Evolutionary conservation across 2,329 filamentous ascomycete genomes (phyloP).

Genomic region (Sclerotinia spermophila): DNA sequence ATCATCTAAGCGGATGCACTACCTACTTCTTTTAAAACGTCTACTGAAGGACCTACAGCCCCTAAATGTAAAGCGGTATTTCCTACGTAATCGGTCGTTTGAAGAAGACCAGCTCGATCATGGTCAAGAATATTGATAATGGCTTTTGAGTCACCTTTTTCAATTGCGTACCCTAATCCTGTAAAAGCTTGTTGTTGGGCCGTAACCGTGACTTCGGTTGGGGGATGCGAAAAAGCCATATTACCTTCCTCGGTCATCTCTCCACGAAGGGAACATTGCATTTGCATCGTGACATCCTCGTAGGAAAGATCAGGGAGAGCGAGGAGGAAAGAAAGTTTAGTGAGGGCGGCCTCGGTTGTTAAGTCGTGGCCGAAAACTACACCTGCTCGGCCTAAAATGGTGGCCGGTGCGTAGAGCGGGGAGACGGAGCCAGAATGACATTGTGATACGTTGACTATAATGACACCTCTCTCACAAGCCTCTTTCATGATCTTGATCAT

Average conservation of each 20-base stretch:
- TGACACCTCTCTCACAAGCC: conserved; percentile 62
- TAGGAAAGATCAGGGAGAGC: conserved; percentile 55
- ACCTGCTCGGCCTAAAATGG: conserved; percentile 60
- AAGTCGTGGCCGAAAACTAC: conserved; percentile 67
- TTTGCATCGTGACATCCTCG: conserved; percentile 56
- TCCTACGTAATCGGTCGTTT: conserved; percentile 39
- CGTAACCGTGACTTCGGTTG: conserved; percentile 23
- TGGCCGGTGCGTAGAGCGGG: conserved; percentile 55
- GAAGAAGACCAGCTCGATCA: conserved; percentile 34
- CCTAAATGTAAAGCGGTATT: conserved; percentile 42
- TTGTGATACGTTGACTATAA: conserved; percentile 71
- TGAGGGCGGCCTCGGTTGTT: conserved; percentile 54
- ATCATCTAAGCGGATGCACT: not conserved
- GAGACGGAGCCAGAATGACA: conserved; percentile 53
- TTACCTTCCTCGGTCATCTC: conserved; percentile 53
- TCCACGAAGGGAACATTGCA: conserved; percentile 60
- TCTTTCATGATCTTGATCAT: conserved; percentile 61
- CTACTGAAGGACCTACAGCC: conserved; percentile 44
- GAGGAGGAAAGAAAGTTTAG: conserved; percentile 46
- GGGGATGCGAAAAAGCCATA: conserved; percentile 55
- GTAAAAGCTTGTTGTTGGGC: conserved; percentile 56
- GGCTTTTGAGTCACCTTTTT: conserved; percentile 52
- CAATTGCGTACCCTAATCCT: conserved; percentile 60
- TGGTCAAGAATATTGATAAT: conserved; percentile 34
- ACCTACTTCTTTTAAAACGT: conserved; percentile 54